A percentile compares a stretch with the other conserved stretches of the same genome.
Conservation (phyloP, 1,284 basidiomycete genomes). For the Apiotrichum gamsii region DNA sequence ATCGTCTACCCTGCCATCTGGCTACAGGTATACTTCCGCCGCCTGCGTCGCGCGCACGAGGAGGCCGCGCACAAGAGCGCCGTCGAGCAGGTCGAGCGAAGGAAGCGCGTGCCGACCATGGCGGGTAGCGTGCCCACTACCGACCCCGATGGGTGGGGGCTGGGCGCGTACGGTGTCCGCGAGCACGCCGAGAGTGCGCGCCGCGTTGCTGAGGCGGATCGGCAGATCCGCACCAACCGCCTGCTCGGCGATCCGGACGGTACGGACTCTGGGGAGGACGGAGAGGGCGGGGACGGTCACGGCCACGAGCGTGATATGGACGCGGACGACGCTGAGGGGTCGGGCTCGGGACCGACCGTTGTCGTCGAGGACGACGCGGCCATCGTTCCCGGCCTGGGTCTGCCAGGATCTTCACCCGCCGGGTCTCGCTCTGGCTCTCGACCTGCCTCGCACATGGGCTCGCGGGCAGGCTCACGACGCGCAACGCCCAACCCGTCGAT, state of each 20-base stretch:
- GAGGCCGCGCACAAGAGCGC: constrained; percentile 41
- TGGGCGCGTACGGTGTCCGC: constrained; percentile 63
- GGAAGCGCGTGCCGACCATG: constrained; percentile 33
- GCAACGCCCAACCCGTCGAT: no score
- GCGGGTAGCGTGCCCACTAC: constrained; percentile 20
- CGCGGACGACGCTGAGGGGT: not conserved
- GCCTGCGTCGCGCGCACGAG: constrained; percentile 43
- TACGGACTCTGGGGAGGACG: constrained; percentile 56
- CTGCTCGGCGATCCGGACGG: constrained; percentile 17
- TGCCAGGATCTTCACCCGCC: no score
- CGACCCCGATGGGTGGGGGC: constrained; percentile 53
- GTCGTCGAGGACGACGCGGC: not conserved
- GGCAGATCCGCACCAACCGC: constrained; percentile 28
- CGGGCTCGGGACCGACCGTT: no score
- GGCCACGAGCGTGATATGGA: not conserved
- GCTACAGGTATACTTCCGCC: constrained; percentile 40
- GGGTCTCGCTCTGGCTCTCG: no score
- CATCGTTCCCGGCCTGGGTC: no score
- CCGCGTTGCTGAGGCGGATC: constrained; percentile 34
- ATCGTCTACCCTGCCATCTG: constrained; percentile 41
- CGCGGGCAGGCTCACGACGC: no score
- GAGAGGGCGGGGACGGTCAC: not conserved
- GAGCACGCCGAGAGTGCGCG: constrained; percentile 45
- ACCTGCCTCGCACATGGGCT: no score
- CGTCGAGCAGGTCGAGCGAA: constrained; percentile 35